phyloP scores from a whole-genome alignment of 495 filamentous ascomycete species.

The Podospora australis region DNA sequence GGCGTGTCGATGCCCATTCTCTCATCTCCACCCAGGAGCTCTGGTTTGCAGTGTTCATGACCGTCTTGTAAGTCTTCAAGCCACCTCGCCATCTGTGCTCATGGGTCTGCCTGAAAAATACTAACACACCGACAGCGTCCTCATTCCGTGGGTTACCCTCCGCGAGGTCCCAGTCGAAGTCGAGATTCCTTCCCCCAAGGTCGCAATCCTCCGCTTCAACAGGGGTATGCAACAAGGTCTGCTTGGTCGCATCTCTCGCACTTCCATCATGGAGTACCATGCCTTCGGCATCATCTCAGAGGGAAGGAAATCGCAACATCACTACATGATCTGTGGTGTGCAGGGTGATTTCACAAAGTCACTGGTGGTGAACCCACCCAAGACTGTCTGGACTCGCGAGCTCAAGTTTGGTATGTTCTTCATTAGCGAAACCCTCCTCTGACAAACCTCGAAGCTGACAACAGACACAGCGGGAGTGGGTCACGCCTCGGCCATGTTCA shows the following conservation, averaged over 20 bases:
- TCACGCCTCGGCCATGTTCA: constrained; percentile 41
- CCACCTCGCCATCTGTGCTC: not conserved
- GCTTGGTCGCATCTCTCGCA: constrained; percentile 38
- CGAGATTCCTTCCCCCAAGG: constrained; percentile 40
- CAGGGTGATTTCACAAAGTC: constrained; percentile 39
- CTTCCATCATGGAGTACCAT: constrained; percentile 44
- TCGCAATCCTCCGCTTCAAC: constrained; percentile 35
- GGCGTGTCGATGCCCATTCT: constrained; percentile 29
- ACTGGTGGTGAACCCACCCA: constrained; percentile 35
- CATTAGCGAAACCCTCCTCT: not conserved
- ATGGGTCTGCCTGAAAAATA: not conserved
- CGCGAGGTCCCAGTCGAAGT: constrained; percentile 38
- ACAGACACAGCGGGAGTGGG: constrained; percentile 35
- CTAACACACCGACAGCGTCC: constrained; percentile 29
- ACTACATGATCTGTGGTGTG: constrained; percentile 44
- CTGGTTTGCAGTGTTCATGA: constrained; percentile 43
- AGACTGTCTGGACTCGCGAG: constrained; percentile 39
- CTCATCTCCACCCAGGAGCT: constrained; percentile 37
- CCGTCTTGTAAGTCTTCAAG: constrained; percentile 30
- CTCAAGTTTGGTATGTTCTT: constrained; percentile 37
- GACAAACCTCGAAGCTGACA: constrained; percentile 11
- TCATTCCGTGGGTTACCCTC: constrained; percentile 40
- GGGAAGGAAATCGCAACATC: constrained; percentile 29
- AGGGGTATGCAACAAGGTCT: constrained; percentile 44
- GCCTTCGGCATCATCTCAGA: constrained; percentile 43